Base-by-base conservation (phyloP, 805 yeast genomes). In the Wickerhamiella azyma region DNA sequence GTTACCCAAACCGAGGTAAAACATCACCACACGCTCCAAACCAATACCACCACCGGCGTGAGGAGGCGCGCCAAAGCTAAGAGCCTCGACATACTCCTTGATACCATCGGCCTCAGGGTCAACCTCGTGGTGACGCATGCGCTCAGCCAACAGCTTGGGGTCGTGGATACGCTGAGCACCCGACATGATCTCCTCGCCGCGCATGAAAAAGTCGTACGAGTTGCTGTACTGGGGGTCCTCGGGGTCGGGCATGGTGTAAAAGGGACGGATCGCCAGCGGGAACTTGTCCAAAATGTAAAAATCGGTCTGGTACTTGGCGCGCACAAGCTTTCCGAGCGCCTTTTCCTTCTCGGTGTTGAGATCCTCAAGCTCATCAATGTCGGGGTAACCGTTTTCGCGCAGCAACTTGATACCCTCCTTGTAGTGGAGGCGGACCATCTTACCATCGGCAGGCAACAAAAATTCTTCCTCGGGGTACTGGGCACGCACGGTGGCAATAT, bases 21-120 rank as follows among this genome's bases (percentile, higher is more conserved):
- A 92, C 98, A 92, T 92, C 52, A 92, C 85, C 30, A 92, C 98
- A 72, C 99, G 84, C 70, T 92, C 99, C 55, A 92, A 70, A 60
- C 99, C 99, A 63, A 92, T 92, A 67, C 99, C 99, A 70, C 98
- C 99, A 65, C 99, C 99, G 30, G 95, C 99, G 60, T 92, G 99
- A 42, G 99, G 98, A 53, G 95, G 81, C 72, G 96, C 89, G 16
- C 97, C 99, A 62, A 81, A 89, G 40, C 76, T 69, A 72, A 92
- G 92, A 14, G 96, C 94, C 52, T 89, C 89, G 49, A 84, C 80
- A 68, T 92, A 92, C 62, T 92, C 97, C 62, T 74, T 74, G 57
- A 89, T 69, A 53, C 97, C 98, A 29, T 85, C 83, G 50, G 75
- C 74, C 49, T 69, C 68, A 49, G 94, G 84, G 61, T 85, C 84